Base-by-base conservation (phyloP, 208 protist species). In the Trypanosoma mega region DNA sequence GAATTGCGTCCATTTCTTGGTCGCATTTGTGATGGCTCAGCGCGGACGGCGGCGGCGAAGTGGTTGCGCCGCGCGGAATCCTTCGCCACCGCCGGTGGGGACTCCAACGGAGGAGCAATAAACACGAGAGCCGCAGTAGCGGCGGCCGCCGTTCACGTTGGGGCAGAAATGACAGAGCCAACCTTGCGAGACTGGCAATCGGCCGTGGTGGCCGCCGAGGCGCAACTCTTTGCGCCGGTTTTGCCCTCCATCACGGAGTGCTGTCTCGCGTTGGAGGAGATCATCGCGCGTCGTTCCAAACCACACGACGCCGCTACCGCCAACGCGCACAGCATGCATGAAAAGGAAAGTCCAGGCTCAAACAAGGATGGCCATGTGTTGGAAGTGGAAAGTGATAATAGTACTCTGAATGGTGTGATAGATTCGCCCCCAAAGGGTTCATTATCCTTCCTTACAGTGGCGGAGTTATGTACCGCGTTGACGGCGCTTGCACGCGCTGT, bases 191-290 rank as follows among this genome's bases (percentile, higher is more conserved):
- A 43, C 12, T 70, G 64, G 64, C 54, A 57, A 33, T 46, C 9
- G 3, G 26, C 39, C 0, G 47, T 31, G 5, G 24, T 18, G 18
- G 55, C 39, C 9, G 37, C 21, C 21, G 64, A 70, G 12, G 64
- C 55, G 18, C 55, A 55, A 14, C 29, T 70, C 11, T 27, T n/a
- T n/a, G n/a, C 64, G n/a, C 24, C 34, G 16, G 20, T 8, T 31
- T 41, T 61, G 4, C 63, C 63, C 7, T 37, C 2, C 14, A 12
- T 69, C 2, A 20, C 56, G 45, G 63, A 69, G 33, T 69, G 52
- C 48, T 60, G 18, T 26, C 53, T 20, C 2, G 46, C 46, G 0
- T 9, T 69, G 16, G n/a, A n/a, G n/a, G n/a, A n/a, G n/a, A n/a
- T n/a, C n/a, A n/a, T n/a, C n/a, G n/a, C n/a, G n/a, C n/a, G n/a